Evolutionary conservation across 805 yeast species (phyloP).

Genomic region (Hanseniaspora mollemarum): DNA sequence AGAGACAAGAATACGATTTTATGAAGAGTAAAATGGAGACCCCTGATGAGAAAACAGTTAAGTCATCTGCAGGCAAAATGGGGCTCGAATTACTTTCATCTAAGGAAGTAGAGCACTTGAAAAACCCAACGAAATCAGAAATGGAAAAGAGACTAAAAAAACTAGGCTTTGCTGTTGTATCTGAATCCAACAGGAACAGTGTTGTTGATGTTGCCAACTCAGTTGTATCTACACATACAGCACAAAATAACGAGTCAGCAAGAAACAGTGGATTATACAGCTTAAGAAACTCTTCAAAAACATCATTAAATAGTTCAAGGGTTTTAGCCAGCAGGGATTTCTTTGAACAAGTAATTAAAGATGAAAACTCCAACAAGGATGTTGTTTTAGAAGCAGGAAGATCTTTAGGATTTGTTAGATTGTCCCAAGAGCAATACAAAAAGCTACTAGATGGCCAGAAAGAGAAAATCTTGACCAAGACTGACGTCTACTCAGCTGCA

Average conservation of each 20-base stretch:
- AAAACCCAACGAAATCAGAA: constrained; percentile 25
- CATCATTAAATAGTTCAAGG: constrained; percentile 21
- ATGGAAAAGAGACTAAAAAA: constrained; percentile 26
- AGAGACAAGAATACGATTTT: constrained; percentile 24
- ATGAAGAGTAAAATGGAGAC: constrained; percentile 21
- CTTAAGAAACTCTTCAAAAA: background rate
- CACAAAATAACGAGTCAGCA: constrained; percentile 3
- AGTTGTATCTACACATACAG: constrained; percentile 14
- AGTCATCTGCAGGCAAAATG: constrained; percentile 18
- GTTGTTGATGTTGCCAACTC: background rate
- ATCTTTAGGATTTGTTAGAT: constrained; percentile 29
- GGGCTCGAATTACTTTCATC: constrained; percentile 22
- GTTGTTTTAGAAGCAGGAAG: constrained; percentile 29
- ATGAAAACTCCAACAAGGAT: constrained; percentile 24
- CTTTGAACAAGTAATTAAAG: constrained; percentile 28
- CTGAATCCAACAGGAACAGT: constrained; percentile 16
- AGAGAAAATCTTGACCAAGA: constrained; percentile 26
- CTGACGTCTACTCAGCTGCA: constrained; percentile 31
- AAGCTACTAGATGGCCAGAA: constrained; percentile 27
- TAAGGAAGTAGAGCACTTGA: constrained; percentile 23
- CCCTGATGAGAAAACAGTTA: constrained; percentile 21
- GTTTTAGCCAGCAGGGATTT: constrained; percentile 30
- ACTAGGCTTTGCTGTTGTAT: constrained; percentile 26
- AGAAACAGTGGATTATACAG: constrained; percentile 13
- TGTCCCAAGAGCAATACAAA: constrained; percentile 30